Conservation (phyloP, 2,329 filamentous ascomycete species). For the Sporothrix inflata region DNA sequence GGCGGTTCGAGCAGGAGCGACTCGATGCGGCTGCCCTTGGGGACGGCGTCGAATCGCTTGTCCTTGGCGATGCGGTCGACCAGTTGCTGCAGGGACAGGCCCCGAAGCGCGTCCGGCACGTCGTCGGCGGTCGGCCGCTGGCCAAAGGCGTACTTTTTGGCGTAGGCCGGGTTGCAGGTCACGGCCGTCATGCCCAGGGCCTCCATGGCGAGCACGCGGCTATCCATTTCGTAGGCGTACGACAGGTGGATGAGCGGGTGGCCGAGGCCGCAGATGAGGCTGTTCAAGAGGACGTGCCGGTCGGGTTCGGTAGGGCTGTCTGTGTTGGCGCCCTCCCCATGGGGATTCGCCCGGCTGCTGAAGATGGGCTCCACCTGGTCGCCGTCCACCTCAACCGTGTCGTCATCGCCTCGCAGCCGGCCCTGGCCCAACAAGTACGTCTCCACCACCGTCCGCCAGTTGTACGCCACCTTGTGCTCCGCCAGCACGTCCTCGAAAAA, state of each 20-base stretch:
- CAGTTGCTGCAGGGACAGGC: slow-evolving; percentile 69
- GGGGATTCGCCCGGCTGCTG: neutral
- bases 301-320: neutral
- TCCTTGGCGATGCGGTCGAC: slow-evolving; percentile 72
- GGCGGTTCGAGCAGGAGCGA: slow-evolving; percentile 65
- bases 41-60: slow-evolving; percentile 66
- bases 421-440: slow-evolving; percentile 71
- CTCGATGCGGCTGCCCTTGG: slow-evolving; percentile 57
- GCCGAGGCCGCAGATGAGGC: slow-evolving; percentile 54
- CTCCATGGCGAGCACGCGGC: slow-evolving; percentile 85
- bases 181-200: slow-evolving; percentile 70
- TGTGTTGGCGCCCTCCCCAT: neutral
- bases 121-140: slow-evolving; percentile 69
- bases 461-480: slow-evolving; percentile 67
- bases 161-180: slow-evolving; percentile 55
- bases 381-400: slow-evolving; percentile 4
- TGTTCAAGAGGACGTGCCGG: slow-evolving; percentile 47
- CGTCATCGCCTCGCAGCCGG: slow-evolving; percentile 6
- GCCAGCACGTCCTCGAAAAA: slow-evolving; percentile 94
- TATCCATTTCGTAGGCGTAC: slow-evolving; percentile 90
- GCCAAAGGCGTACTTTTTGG: slow-evolving; percentile 73
- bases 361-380: neutral
- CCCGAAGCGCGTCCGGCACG: slow-evolving; percentile 49
- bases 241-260: slow-evolving; percentile 93
- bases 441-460: slow-evolving; percentile 78